Percentiles rank a stretch among this genome's conserved stretches.
phyloP scores from a whole-genome alignment of 2,329 filamentous ascomycete genomes.

The Sclerotinia spermophila region DNA sequence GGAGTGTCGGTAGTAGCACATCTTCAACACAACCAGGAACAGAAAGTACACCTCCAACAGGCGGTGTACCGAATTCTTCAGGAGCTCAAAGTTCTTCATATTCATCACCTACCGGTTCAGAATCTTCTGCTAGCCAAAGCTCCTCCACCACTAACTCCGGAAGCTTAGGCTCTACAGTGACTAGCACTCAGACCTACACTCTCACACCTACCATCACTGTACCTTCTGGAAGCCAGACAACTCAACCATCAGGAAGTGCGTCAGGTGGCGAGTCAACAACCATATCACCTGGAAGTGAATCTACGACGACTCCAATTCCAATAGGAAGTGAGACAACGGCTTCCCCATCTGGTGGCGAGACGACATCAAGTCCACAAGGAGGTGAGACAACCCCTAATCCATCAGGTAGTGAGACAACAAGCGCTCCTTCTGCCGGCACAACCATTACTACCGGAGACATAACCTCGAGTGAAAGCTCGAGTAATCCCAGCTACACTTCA shows the following conservation, averaged over 20 bases:
- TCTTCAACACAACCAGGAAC: not conserved
- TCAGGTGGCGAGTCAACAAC: not conserved
- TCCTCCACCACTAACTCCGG: not conserved
- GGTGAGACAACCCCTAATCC: not conserved
- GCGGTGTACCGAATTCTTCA: not conserved
- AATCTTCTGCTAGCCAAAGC: slow-evolving; percentile 13
- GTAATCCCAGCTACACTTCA: not conserved
- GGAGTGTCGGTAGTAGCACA: not conserved
- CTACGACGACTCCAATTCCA: not conserved
- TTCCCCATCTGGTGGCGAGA: not conserved
- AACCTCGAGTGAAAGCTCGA: slow-evolving; percentile 2
- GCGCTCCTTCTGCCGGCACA: not conserved
- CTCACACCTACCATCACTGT: not conserved
- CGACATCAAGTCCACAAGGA: not conserved
- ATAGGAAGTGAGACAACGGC: not conserved
- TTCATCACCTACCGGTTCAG: not conserved
- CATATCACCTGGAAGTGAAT: not conserved
- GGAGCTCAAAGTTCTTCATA: not conserved
- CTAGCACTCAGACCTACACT: slow-evolving; percentile 2
- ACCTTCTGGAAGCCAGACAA: not conserved
- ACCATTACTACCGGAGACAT: not conserved
- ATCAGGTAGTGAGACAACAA: not conserved
- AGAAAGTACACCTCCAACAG: not conserved
- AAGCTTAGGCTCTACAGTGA: not conserved
- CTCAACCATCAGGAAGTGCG: not conserved